phyloP scores from a whole-genome alignment of 805 yeast species.

The Yamadazyma sp. region DNA sequence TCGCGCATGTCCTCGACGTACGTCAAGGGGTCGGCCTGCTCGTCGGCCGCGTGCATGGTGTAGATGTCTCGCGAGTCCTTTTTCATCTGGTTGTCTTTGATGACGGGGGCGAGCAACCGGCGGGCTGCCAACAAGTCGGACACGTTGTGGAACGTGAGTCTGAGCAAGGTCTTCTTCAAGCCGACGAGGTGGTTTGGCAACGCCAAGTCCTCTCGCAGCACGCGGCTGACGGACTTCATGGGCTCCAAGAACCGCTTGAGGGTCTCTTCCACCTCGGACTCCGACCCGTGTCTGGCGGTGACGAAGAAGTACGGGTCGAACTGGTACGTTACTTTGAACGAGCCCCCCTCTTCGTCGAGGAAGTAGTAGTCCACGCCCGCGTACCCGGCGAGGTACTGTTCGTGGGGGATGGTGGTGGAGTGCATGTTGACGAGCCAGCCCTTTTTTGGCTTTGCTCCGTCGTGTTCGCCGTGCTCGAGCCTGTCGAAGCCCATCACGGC shows the following conservation, averaged over 20 bases:
- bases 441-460: constrained; percentile 45
- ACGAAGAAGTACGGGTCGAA: constrained; percentile 87
- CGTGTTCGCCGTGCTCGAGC: constrained; percentile 65
- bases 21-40: constrained; percentile 53
- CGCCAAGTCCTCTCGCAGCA: constrained; percentile 74
- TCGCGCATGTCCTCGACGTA: constrained; percentile 81
- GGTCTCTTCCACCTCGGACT: constrained; percentile 83
- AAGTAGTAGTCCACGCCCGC: constrained; percentile 95
- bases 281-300: constrained; percentile 58
- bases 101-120: constrained; percentile 64
- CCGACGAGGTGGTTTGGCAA: constrained; percentile 89
- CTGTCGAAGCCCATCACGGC: constrained; percentile 85
- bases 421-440: constrained; percentile 98
- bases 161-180: constrained; percentile 58
- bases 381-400: constrained; percentile 60
- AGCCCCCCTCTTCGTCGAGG: constrained; percentile 94
- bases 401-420: constrained; percentile 67
- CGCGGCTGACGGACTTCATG: constrained; percentile 55
- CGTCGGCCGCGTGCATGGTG: constrained; percentile 46
- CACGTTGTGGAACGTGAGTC: constrained; percentile 71
- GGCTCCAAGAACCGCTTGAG: constrained; percentile 66
- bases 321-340: constrained; percentile 80
- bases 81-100: constrained; percentile 62
- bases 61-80: constrained; percentile 68
- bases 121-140: constrained; percentile 76